Conservation (phyloP, 176 grass and related monocot species). For the Carex cristatella region DNA sequence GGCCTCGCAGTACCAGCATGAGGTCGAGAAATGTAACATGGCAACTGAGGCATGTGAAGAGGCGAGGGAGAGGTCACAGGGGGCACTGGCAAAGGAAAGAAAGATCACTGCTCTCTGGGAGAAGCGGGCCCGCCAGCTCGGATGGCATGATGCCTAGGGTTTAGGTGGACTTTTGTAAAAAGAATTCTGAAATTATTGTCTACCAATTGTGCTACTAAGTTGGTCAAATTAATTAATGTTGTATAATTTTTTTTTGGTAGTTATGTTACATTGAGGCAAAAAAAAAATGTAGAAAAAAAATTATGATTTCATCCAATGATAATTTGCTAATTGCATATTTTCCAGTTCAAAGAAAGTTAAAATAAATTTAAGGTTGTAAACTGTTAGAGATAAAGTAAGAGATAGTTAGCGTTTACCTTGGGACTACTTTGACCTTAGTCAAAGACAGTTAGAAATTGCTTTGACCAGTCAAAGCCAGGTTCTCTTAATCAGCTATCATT, state of each 20-base stretch:
- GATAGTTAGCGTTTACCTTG: too few species aligned
- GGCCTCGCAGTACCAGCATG: slow-evolving; percentile 78
- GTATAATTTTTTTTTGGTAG: not conserved
- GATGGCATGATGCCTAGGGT: slow-evolving; percentile 51
- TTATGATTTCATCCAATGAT: too few species aligned
- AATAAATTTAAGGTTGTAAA: not conserved
- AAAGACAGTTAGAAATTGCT: too few species aligned
- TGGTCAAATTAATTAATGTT: not conserved
- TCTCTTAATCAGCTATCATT: too few species aligned
- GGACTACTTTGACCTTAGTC: too few species aligned
- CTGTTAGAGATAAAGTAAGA: too few species aligned
- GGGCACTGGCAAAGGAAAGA: slow-evolving; percentile 60
- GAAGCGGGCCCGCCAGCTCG: slow-evolving; percentile 56
- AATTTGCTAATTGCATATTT: too few species aligned
- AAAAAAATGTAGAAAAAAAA: not conserved
- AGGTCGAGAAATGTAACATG: slow-evolving; percentile 82
- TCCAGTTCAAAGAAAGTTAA: not conserved
- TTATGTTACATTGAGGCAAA: not conserved
- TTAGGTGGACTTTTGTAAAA: not conserved
- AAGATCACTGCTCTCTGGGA: slow-evolving; percentile 76
- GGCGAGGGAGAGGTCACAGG: slow-evolving; percentile 61
- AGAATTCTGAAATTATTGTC: not conserved
- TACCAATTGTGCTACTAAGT: not conserved
- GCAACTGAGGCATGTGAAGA: slow-evolving; percentile 91
- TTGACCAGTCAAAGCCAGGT: too few species aligned